Conservation (phyloP, 1,139 yeast species). For the Suhomyces anneliseae region DNA sequence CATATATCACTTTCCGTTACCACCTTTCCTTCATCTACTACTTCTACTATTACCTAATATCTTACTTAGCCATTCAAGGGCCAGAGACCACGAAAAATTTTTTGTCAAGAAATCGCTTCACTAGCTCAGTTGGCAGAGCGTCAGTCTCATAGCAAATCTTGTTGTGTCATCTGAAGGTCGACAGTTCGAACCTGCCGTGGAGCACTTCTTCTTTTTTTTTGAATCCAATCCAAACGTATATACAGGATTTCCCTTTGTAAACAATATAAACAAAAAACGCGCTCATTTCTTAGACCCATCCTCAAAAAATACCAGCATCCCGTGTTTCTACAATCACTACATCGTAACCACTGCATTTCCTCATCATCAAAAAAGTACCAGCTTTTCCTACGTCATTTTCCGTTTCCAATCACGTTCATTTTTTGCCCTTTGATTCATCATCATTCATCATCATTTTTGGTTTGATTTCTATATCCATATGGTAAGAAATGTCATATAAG, state of each 20-base stretch:
- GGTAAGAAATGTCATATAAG: conserved; percentile 13
- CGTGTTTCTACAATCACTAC: neutral
- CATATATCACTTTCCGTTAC: neutral
- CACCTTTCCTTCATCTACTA: neutral
- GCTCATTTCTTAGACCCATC: neutral
- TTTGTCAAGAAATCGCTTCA: conserved; percentile 30
- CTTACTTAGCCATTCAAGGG: neutral
- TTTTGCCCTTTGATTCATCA: neutral
- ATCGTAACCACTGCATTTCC: neutral
- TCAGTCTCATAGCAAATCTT: conserved; percentile 41
- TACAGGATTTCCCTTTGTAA: conserved; percentile 6
- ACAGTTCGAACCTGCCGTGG: conserved; percentile 59
- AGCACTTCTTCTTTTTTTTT: conserved; percentile 32
- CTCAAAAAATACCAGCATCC: neutral
- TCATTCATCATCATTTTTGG: too few relatives aligned
- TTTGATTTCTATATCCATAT: neutral
- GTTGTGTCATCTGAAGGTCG: conserved; percentile 52
- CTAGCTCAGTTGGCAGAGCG: conserved; percentile 55
- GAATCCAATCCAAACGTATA: neutral
- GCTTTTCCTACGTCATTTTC: neutral
- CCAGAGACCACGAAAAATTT: neutral
- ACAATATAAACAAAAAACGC: conserved; percentile 8
- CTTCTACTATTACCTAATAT: neutral
- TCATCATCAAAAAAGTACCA: neutral
- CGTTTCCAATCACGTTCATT: neutral